phyloP scores from a whole-genome alignment of 2,329 filamentous ascomycete species.

The Colletotrichum brevisporum region DNA sequence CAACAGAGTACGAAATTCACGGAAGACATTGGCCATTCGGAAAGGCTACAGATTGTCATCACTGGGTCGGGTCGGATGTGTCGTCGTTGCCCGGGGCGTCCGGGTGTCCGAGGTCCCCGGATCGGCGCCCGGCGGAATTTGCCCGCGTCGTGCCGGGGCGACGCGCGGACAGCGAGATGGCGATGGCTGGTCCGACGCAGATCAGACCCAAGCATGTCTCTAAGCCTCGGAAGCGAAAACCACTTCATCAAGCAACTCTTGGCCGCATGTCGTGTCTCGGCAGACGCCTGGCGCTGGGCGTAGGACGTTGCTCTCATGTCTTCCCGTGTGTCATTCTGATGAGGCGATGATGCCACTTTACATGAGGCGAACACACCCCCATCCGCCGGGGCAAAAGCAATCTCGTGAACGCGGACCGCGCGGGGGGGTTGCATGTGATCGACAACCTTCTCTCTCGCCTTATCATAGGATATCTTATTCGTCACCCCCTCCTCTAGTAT shows the following conservation, averaged over 20 bases:
- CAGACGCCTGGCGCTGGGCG: no score
- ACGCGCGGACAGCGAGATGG: constrained; percentile 3
- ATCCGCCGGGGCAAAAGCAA: constrained; percentile 2
- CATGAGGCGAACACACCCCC: constrained; percentile 5
- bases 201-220: no score
- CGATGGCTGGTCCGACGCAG: not conserved
- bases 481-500: no score
- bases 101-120: constrained; percentile 12
- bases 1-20: no score
- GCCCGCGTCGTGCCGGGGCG: not conserved
- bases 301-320: no score
- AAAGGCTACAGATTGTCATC: no score
- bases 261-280: no score
- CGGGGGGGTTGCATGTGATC: constrained; percentile 14
- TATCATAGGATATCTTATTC: not conserved
- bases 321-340: no score
- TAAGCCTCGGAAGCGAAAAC: not conserved
- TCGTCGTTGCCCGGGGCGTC: constrained; percentile 11
- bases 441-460: not conserved
- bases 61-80: constrained; percentile 4
- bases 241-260: not conserved
- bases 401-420: constrained; percentile 11
- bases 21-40: no score
- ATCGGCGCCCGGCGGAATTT: not conserved
- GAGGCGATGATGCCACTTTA: constrained; percentile 7